Evolutionary conservation across 495 filamentous ascomycete genomes (phyloP).

Genomic region (Aspergillus affinis): DNA sequence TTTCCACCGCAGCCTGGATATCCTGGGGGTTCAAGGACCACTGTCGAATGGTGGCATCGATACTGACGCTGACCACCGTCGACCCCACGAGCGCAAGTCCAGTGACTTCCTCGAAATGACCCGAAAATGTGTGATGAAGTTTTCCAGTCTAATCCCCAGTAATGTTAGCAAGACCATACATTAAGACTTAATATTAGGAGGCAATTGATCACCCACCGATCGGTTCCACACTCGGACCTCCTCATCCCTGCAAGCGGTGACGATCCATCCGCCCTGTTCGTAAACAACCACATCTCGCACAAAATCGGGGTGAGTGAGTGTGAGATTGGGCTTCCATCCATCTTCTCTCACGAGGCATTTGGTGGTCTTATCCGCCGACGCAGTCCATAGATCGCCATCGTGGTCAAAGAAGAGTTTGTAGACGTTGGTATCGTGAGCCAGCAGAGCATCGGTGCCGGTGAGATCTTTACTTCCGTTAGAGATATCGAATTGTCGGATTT

Average conservation of each 20-base stretch:
- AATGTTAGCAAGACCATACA: slow-evolving; percentile 17
- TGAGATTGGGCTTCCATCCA: slow-evolving; percentile 68
- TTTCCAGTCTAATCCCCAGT: slow-evolving; percentile 56
- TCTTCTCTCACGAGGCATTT: slow-evolving; percentile 68
- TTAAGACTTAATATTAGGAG: neutral
- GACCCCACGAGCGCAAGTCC: slow-evolving; percentile 64
- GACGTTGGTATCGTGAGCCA: slow-evolving; percentile 87
- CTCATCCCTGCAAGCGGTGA: slow-evolving; percentile 89
- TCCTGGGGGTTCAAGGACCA: slow-evolving; percentile 71
- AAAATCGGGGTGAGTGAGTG: slow-evolving; percentile 79
- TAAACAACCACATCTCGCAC: slow-evolving; percentile 78
- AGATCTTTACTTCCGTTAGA: slow-evolving; percentile 43
- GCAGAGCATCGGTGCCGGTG: slow-evolving; percentile 56
- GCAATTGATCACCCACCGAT: slow-evolving; percentile 38
- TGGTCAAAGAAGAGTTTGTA: slow-evolving; percentile 73
- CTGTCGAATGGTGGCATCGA: slow-evolving; percentile 81
- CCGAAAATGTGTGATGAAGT: slow-evolving; percentile 72
- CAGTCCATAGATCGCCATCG: slow-evolving; percentile 84
- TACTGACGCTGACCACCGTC: slow-evolving; percentile 73
- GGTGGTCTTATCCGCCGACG: slow-evolving; percentile 80
- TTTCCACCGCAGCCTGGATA: slow-evolving; percentile 60
- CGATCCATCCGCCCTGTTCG: slow-evolving; percentile 72
- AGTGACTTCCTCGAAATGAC: slow-evolving; percentile 92
- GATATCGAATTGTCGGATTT: slow-evolving; percentile 65
- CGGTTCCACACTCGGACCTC: slow-evolving; percentile 87